Base-by-base conservation (phyloP, 2,329 filamentous ascomycete genomes). In the Paecilomyces sp. region DNA sequence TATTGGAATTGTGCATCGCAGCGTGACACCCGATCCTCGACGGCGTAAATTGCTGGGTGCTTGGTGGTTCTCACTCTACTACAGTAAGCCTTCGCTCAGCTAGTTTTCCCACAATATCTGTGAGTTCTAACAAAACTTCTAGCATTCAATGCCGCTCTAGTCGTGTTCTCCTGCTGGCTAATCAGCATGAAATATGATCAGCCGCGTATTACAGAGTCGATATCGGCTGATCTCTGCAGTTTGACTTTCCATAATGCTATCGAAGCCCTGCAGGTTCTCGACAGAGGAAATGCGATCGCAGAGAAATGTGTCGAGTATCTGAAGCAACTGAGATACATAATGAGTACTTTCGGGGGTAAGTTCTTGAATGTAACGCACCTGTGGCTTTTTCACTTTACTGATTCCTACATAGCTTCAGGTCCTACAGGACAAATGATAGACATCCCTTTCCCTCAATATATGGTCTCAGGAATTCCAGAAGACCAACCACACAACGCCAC, bases 121-220 rank as follows among this genome's bases (percentile, higher is more conserved):
- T 41, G 11, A 13, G 3, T 41, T 5, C 36, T 41, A 41, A 41
- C 36, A 34, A 56, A 36, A 57, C 54, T 2, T 59, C 54, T 9
- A 74, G 68, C 72, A 52, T 67, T 70, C 60, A 64, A 74, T 47
- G 68, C 71, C 3, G 72, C 71, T 6, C 66, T 75, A 1, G 67
- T 72, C 0, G 65, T 75, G 7, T 68, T 74, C 41, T 61, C 18
- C 57, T 70, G 11, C 60, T 69, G 51, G 61, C 57, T 13, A 67
- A 41, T 33, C 13, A 41, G n/a, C 13, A 41, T 12, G 12, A 41
- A 41, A 41, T 41, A 60, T 52, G 57, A 50, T 36, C 24, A 56
- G n/a, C 51, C 50, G 54, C 61, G 59, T 25, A 30, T 18, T 5
- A 30, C 52, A 36, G 59, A 28, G 61, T 55, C 18, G 61, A 34